Evolutionary conservation across 2,329 filamentous ascomycete species (phyloP).

Genomic region (Alternaria novae-zelandiae): DNA sequence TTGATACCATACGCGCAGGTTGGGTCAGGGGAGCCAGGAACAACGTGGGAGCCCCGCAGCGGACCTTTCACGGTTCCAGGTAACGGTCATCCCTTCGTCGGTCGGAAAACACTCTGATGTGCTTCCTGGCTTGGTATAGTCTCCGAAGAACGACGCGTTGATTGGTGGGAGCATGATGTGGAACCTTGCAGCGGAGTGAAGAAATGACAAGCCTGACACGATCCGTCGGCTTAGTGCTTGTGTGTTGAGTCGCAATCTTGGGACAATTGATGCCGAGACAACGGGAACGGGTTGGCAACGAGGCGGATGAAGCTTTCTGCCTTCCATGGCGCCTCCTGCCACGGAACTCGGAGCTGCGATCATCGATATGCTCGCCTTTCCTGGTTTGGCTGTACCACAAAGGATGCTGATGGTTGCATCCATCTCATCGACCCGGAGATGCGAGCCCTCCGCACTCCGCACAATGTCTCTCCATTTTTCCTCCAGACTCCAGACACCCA

Average conservation of each 20-base stretch:
- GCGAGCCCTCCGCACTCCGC: slow-evolving; percentile 17
- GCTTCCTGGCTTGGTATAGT: slow-evolving; percentile 24
- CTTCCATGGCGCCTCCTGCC: neutral
- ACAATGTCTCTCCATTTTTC: slow-evolving; percentile 19
- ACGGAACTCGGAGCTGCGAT: neutral
- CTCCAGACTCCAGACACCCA: slow-evolving; percentile 23
- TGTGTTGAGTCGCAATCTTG: slow-evolving; percentile 18
- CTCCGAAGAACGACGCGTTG: slow-evolving; percentile 17
- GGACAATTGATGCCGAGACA: slow-evolving; percentile 10
- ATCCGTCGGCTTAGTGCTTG: slow-evolving; percentile 23
- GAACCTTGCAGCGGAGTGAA: slow-evolving; percentile 8
- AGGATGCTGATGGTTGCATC: neutral
- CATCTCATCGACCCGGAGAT: neutral
- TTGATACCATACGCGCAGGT: slow-evolving; percentile 5
- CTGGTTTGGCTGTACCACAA: slow-evolving; percentile 1
- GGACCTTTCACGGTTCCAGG: slow-evolving; percentile 19
- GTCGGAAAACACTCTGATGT: slow-evolving; percentile 19
- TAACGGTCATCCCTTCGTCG: slow-evolving; percentile 3
- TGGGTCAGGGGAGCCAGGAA: slow-evolving; percentile 12
- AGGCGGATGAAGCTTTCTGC: neutral
- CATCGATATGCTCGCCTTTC: neutral
- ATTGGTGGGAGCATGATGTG: slow-evolving; percentile 20
- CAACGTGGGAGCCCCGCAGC: slow-evolving; percentile 28
- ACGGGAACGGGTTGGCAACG: neutral
- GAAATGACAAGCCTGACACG: slow-evolving; percentile 27